These are phyloP conservation scores for Catharanthus roseus DNA, from an alignment of 257 asterid genomes.

Conservation along the genomic window DNA sequence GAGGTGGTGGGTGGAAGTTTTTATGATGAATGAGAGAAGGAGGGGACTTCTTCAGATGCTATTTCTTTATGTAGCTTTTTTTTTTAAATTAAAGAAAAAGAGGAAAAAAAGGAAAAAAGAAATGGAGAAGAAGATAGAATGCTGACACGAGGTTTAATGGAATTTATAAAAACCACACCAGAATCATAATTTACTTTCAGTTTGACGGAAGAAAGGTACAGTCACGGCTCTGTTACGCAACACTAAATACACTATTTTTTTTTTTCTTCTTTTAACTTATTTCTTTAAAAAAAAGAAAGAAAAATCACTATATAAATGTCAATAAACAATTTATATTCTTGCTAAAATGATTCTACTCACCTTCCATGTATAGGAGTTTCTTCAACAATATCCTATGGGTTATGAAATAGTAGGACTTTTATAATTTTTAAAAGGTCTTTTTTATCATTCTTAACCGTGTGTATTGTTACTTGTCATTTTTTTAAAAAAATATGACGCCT, in stretches of 20 bases:
- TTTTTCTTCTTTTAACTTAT: neutral
- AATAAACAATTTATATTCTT: too few species aligned
- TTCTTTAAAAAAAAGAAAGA: too few species aligned
- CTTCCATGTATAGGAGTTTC: too few species aligned
- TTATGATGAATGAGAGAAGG: slow-evolving; percentile 10
- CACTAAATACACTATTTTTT: neutral
- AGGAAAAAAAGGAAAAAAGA: neutral
- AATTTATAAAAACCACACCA: too few species aligned
- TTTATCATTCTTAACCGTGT: too few species aligned
- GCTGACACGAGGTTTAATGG: slow-evolving; percentile 11
- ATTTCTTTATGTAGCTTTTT: neutral
- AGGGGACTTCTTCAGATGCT: neutral
- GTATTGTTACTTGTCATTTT: too few species aligned
- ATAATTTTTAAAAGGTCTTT: too few species aligned
- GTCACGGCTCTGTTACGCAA: neutral
- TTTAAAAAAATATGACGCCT: too few species aligned
- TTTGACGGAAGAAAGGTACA: slow-evolving; percentile 3
- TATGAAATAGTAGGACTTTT: too few species aligned
- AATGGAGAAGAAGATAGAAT: neutral
- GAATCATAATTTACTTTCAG: slow-evolving; percentile 10
- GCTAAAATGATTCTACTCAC: too few species aligned
- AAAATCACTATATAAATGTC: too few species aligned
- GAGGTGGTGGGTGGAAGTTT: slow-evolving; percentile 9
- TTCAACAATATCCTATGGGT: too few species aligned
- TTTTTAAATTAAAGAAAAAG: neutral